Base-by-base conservation (phyloP, 306 rosid species). In the Acacia crassicarpa region DNA sequence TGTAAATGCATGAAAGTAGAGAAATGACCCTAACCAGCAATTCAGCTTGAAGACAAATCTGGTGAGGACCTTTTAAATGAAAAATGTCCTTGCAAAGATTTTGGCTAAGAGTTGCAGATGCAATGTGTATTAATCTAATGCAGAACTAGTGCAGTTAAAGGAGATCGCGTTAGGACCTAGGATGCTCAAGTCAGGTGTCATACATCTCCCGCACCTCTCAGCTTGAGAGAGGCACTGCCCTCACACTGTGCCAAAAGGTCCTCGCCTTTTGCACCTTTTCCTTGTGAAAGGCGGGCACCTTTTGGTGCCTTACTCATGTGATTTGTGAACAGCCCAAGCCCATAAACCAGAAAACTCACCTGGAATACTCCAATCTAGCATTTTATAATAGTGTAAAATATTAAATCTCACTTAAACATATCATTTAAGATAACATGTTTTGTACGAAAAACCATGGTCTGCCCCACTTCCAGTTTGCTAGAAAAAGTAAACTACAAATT, bases 61-160 rank as follows among this genome's bases (percentile, higher is more conserved):
- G 9, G 63, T 19, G 65, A 10, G 74, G 6, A 40, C 71, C 41
- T 2, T 62, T 17, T 3, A 25, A 14, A 20, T 22, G 10, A 27
- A 72, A 46, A 56, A 46, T 80, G 62, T 6, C 74, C 32, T 30
- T 20, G 45, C 44, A 66, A 35, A 73, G 38, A 13, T 71, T 73
- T 72, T 83, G 48, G 56, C 48, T 20, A 66, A 74, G 23, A 45
- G 61, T 72, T 76, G 76, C 74, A 20, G 66, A 76, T 40, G 67
- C 10, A 35, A 8, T 14, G 40, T 25, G 48, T 45, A 20, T 69
- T 71, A 25, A 72, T 25, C 38, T 35, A 53, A 67, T 80, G 80
- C 63, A 32, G 59, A 22, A 67, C 44, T 9, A 53, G 62, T 56
- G 62, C 27, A 56, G 62, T 56, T 56, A 53, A 19, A 53, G 22